Base-by-base conservation (phyloP, 1,139 yeast genomes). In the Diutina neorugosa region DNA sequence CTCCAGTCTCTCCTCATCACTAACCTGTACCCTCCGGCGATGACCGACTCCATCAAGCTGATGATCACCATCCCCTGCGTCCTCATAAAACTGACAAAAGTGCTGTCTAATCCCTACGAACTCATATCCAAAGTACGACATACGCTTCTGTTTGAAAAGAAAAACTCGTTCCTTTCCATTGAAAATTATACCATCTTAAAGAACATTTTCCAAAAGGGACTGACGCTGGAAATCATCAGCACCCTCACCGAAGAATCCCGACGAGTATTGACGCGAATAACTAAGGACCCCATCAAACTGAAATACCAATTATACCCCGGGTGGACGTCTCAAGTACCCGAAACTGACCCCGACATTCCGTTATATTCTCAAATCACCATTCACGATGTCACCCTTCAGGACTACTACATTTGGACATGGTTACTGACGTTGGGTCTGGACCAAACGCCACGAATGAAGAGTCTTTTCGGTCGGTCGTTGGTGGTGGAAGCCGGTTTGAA, bases 391-490 rank as follows among this genome's bases (percentile, higher is more conserved):
- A 77, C 88, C 1, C 80, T 89, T 37, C 95, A 87, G 65, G 96
- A 89, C 63, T 89, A 86, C 63, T 88, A 84, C 62, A 86, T 88
- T 31, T 89, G 96, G 96, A 80, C 96, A 0, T 89, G 96, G 96
- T 71, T 88, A 60, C 82, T 90, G 2, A 78, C 90, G 1, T 66
- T 88, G 27, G 88, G 88, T 0, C 77, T 82, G 48, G 96, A 89
- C 62, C 88, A 87, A 63, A 81, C 90, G 0, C 71, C 76, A 44
- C 68, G 71, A 34, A 80, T 83, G 59, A 86, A 86, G 64, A 77
- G 77, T 37, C 66, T 83, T 1, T 89, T 89, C 70, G 96, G 96
- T 6, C 76, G 94, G 56, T 82, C 95, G 0, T 73, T 88, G 54
- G 87, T 89, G 5, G 77, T 84, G 4, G 91, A 85, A 59, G 84